Percentiles rank a stretch among this genome's conserved stretches.
Conservation (phyloP, 768 basidiomycete species). For the Megacollybia marginata region DNA sequence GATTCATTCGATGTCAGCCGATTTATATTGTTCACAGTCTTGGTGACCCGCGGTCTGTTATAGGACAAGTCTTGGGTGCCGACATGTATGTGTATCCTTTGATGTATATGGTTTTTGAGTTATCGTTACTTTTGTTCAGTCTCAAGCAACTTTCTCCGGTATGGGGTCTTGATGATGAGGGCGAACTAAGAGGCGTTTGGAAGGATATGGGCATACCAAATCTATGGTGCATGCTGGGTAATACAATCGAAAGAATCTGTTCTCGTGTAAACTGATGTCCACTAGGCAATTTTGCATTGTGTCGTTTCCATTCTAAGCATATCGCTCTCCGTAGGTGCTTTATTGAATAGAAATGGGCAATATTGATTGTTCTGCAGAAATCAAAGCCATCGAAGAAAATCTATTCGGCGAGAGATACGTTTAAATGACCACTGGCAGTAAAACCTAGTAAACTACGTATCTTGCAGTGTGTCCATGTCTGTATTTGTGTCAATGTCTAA, state of each 20-base stretch:
- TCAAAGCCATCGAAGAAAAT: slow-evolving; percentile 6
- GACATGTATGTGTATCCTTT: slow-evolving; percentile 27
- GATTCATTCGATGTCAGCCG: not conserved
- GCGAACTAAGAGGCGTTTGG: slow-evolving; percentile 47
- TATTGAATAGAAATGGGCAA: not conserved
- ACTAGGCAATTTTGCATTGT: slow-evolving; percentile 50
- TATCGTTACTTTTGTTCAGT: slow-evolving; percentile 23
- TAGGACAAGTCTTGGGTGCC: slow-evolving; percentile 34
- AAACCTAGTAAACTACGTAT: too few species aligned
- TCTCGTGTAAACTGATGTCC: not conserved
- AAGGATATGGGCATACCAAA: slow-evolving; percentile 45
- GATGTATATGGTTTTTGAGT: slow-evolving; percentile 41
- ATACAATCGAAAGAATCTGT: not conserved
- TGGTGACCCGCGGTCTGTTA: not conserved
- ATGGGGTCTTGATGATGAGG: slow-evolving; percentile 62
- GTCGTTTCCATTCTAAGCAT: slow-evolving; percentile 56
- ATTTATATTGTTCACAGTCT: not conserved
- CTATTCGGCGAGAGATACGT: slow-evolving; percentile 1
- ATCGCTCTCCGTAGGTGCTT: slow-evolving; percentile 48
- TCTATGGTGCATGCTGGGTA: slow-evolving; percentile 57
- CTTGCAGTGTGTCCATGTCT: too few species aligned
- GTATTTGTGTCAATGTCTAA: too few species aligned
- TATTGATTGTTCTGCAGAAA: not conserved
- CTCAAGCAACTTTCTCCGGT: slow-evolving; percentile 29
- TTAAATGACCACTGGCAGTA: too few species aligned